These are phyloP conservation scores for Hyphodiscus hymeniophilus DNA, from an alignment of 495 filamentous ascomycete species.

Conservation along the genomic window DNA sequence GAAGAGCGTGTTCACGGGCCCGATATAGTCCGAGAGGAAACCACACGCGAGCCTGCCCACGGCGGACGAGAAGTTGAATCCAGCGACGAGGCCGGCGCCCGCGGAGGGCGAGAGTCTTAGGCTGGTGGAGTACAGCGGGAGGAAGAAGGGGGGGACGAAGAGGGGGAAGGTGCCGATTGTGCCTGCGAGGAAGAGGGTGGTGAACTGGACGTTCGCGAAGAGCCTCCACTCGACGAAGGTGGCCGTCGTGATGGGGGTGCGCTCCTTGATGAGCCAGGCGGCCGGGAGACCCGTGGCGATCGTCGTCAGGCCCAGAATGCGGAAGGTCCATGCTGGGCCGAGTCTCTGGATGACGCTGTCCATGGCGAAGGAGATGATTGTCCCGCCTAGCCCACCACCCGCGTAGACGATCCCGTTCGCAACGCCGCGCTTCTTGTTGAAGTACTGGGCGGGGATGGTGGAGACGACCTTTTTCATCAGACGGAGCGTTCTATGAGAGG, in stretches of 20 bases:
- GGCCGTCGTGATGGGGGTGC: constrained; percentile 32
- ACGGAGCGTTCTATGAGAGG: too few species aligned
- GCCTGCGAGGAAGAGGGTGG: constrained; percentile 42
- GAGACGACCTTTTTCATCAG: constrained; percentile 34
- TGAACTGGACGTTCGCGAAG: constrained; percentile 42
- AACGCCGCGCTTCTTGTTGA: constrained; percentile 60
- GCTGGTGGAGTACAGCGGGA: constrained; percentile 30
- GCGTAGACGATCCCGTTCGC: constrained; percentile 67
- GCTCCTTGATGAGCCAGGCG: constrained; percentile 48
- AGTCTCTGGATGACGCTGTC: constrained; percentile 54
- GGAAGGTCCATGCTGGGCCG: constrained; percentile 57
- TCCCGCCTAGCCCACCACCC: constrained; percentile 66
- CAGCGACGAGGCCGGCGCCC: constrained; percentile 61
- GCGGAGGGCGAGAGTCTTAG: constrained; percentile 59
- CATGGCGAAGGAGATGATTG: constrained; percentile 51
- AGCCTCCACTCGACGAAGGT: constrained; percentile 46
- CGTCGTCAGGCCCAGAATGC: constrained; percentile 51
- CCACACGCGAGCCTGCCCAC: constrained; percentile 61
- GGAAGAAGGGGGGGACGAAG: constrained; percentile 52
- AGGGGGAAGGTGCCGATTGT: constrained; percentile 54
- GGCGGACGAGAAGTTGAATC: constrained; percentile 59
- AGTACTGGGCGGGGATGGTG: constrained; percentile 60
- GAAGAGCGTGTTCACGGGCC: constrained; percentile 52
- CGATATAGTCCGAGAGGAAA: constrained; percentile 54
- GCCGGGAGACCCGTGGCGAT: constrained; percentile 39